These are phyloP conservation scores for Fonsecaea monophora DNA, from an alignment of 2,329 filamentous ascomycete species.

Conservation along the genomic window DNA sequence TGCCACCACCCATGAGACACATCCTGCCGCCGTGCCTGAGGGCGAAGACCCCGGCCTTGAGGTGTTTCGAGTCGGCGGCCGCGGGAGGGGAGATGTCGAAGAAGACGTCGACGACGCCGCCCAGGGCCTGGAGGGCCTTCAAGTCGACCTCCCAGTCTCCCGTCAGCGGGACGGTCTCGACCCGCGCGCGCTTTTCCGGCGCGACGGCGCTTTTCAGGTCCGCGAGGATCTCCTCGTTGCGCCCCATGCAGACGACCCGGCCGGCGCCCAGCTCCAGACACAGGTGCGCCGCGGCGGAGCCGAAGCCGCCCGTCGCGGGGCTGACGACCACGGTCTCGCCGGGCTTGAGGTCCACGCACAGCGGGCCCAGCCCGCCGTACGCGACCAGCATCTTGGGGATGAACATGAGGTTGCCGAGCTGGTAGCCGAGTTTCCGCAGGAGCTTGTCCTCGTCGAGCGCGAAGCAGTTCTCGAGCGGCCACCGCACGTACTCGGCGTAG, in stretches of 20 bases:
- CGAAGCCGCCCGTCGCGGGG: constrained; percentile 58
- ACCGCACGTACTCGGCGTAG: constrained; percentile 47
- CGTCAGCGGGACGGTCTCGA: constrained; percentile 52
- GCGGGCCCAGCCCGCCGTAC: constrained; percentile 52
- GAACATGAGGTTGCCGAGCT: constrained; percentile 48
- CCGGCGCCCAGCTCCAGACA: constrained; percentile 57
- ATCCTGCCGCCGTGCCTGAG: constrained; percentile 38
- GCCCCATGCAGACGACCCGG: constrained; percentile 59
- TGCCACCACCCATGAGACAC: constrained; percentile 39
- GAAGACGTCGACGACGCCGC: constrained; percentile 52
- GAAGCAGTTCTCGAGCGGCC: constrained; percentile 50
- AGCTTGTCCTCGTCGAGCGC: constrained; percentile 45
- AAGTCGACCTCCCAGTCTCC: constrained; percentile 51
- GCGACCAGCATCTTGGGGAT: constrained; percentile 48
- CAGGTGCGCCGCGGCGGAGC: constrained; percentile 55
- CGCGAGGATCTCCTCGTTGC: constrained; percentile 43
- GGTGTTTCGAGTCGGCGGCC: constrained; percentile 47
- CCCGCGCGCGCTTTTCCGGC: constrained; percentile 25
- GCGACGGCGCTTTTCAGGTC: constrained; percentile 16
- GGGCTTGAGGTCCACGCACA: constrained; percentile 47
- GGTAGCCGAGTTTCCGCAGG: constrained; percentile 48
- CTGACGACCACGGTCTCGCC: constrained; percentile 58
- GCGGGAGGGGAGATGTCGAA: constrained; percentile 57
- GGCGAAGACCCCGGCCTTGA: constrained; percentile 47
- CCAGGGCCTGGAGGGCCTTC: constrained; percentile 43